phyloP scores from a whole-genome alignment of 257 asterid genomes.

The Jaltomata sinuosa region DNA sequence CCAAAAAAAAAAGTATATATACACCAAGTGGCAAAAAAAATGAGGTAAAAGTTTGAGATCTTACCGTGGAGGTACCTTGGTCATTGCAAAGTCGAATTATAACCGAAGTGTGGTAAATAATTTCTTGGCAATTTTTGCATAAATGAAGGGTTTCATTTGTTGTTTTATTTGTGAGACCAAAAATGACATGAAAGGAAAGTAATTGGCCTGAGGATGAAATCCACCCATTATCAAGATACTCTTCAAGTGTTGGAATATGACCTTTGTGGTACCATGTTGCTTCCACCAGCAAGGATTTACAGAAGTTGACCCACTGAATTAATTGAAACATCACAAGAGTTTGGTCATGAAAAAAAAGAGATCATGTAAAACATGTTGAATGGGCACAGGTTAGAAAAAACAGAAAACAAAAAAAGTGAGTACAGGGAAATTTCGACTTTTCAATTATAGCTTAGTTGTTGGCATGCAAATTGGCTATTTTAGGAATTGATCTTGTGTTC shows the following conservation, averaged over 20 bases:
- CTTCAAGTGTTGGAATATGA: slow-evolving; percentile 34
- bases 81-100: slow-evolving; percentile 55
- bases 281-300: slow-evolving; percentile 40
- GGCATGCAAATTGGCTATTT: background rate
- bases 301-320: slow-evolving; percentile 47
- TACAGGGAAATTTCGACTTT: no score
- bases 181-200: slow-evolving; percentile 24
- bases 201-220: slow-evolving; percentile 36
- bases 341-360: background rate
- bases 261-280: slow-evolving; percentile 42
- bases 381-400: background rate
- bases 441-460: no score
- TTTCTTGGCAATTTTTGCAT: slow-evolving; percentile 14
- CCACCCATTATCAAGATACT: slow-evolving; percentile 50
- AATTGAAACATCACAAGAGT: background rate
- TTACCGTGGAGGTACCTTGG: slow-evolving; percentile 43
- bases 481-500: background rate
- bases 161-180: slow-evolving; percentile 17
- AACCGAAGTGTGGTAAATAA: slow-evolving; percentile 27
- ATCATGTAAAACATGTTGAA: background rate
- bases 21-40: background rate
- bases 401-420: no score
- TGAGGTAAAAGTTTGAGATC: background rate
- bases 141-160: background rate
- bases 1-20: background rate